These are phyloP conservation scores for Kwoniella shandongensis DNA, from an alignment of 768 basidiomycete species.

Conservation along the genomic window DNA sequence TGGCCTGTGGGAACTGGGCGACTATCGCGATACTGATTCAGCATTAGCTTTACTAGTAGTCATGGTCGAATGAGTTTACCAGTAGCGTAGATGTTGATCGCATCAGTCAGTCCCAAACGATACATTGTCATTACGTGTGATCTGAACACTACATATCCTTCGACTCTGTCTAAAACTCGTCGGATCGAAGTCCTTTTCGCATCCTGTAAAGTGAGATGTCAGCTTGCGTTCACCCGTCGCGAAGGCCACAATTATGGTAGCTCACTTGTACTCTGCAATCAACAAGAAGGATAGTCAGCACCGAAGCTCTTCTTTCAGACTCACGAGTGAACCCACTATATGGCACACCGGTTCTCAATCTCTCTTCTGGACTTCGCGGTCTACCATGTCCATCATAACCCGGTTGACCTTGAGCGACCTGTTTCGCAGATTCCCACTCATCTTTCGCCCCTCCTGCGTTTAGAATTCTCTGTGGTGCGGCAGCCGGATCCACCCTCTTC, in stretches of 20 bases:
- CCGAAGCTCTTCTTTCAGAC: neutral
- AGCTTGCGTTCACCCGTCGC: neutral
- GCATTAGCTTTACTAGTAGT: too few relatives aligned
- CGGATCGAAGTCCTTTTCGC: conserved; percentile 46
- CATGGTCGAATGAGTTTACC: too few relatives aligned
- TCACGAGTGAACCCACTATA: conserved; percentile 46
- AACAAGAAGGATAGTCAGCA: neutral
- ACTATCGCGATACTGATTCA: too few relatives aligned
- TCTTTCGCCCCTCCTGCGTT: conserved; percentile 19
- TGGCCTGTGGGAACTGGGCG: too few relatives aligned
- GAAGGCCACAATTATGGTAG: too few relatives aligned
- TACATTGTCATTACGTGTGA: too few relatives aligned
- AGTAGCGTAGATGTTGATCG: too few relatives aligned
- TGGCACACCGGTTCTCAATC: conserved; percentile 63
- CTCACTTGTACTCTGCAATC: conserved; percentile 42
- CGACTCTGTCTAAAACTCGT: conserved; percentile 37
- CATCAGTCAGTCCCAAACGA: too few relatives aligned
- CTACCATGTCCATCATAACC: conserved; percentile 65
- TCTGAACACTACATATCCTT: neutral
- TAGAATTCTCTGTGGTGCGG: conserved; percentile 34
- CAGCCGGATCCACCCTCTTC: conserved; percentile 23
- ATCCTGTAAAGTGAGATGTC: conserved; percentile 26
- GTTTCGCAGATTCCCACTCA: conserved; percentile 57
- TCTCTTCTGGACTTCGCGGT: conserved; percentile 72
- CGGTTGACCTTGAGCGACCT: conserved; percentile 63